Percentiles rank a stretch among this genome's conserved stretches.
These are phyloP conservation scores for Fusarium odoratissimum DNA, from an alignment of 2,329 filamentous ascomycete genomes.

Conservation along the genomic window DNA sequence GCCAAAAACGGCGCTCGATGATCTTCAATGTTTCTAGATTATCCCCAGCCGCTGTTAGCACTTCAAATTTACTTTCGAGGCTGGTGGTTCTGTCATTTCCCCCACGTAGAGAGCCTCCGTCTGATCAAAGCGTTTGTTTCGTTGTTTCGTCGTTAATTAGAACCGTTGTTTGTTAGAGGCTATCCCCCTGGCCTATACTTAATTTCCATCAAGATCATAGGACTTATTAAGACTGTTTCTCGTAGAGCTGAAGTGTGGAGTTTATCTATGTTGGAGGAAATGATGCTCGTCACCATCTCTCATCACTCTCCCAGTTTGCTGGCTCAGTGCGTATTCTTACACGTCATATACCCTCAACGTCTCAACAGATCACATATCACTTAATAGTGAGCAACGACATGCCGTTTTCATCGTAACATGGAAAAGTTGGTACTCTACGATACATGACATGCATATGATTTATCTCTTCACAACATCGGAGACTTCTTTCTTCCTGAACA, in stretches of 20 bases:
- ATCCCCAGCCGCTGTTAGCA: neutral
- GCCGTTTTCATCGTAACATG: neutral
- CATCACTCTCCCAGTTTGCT: neutral
- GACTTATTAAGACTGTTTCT: neutral
- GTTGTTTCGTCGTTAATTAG: constrained; percentile 10
- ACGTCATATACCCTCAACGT: neutral
- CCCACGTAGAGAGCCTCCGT: neutral
- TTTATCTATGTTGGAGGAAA: neutral
- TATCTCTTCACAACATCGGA: neutral
- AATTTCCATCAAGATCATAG: neutral
- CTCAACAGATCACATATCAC: neutral
- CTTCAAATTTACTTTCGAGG: constrained; percentile 12
- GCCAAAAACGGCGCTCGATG: neutral
- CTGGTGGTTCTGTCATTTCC: neutral
- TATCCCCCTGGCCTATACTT: neutral
- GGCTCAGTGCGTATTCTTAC: neutral
- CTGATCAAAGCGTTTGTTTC: constrained; percentile 33
- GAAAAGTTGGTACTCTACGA: neutral
- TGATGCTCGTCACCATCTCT: neutral
- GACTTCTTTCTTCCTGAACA: neutral
- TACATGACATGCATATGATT: neutral
- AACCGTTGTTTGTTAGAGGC: neutral
- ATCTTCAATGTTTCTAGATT: neutral
- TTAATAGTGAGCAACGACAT: neutral
- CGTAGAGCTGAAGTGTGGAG: constrained; percentile 5